phyloP scores from a whole-genome alignment of 768 basidiomycete species.

The Leccinum uliginosum region DNA sequence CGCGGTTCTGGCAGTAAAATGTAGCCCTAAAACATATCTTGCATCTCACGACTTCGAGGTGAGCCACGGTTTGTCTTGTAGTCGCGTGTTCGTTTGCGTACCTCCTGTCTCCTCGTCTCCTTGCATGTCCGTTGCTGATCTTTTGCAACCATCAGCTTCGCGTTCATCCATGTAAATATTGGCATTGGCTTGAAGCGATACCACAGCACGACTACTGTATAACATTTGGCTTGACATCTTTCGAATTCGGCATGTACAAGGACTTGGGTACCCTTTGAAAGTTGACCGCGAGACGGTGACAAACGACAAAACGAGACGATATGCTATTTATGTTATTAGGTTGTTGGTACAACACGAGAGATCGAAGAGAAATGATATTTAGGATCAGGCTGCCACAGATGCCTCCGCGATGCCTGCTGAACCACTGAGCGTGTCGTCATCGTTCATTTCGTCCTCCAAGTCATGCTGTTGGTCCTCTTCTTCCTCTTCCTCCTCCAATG shows the following conservation, averaged over 20 bases:
- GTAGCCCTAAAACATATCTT: slow-evolving; percentile 31
- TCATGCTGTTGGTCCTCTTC: slow-evolving; percentile 36
- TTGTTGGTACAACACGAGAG: slow-evolving; percentile 17
- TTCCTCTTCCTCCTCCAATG: slow-evolving; percentile 63
- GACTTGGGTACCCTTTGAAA: slow-evolving; percentile 7
- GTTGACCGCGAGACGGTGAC: not conserved
- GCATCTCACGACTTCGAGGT: slow-evolving; percentile 17
- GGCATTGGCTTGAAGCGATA: slow-evolving; percentile 21
- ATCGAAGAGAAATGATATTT: slow-evolving; percentile 13
- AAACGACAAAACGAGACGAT: slow-evolving; percentile 9
- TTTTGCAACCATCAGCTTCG: slow-evolving; percentile 20
- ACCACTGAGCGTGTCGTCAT: slow-evolving; percentile 4
- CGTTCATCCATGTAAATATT: slow-evolving; percentile 30
- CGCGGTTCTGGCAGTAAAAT: slow-evolving; percentile 48
- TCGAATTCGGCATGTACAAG: slow-evolving; percentile 10
- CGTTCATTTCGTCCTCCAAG: slow-evolving; percentile 13
- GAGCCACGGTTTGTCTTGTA: not conserved
- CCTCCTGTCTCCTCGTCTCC: not conserved
- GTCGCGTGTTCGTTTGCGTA: not conserved
- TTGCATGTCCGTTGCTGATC: slow-evolving; percentile 6
- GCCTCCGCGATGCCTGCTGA: slow-evolving; percentile 8
- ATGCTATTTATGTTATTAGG: slow-evolving; percentile 24
- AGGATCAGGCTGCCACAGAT: slow-evolving; percentile 12
- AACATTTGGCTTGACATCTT: slow-evolving; percentile 17
- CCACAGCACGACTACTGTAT: slow-evolving; percentile 21